Conservation (phyloP, 192 early-diverging fungal species). For the Backusella westeae region DNA sequence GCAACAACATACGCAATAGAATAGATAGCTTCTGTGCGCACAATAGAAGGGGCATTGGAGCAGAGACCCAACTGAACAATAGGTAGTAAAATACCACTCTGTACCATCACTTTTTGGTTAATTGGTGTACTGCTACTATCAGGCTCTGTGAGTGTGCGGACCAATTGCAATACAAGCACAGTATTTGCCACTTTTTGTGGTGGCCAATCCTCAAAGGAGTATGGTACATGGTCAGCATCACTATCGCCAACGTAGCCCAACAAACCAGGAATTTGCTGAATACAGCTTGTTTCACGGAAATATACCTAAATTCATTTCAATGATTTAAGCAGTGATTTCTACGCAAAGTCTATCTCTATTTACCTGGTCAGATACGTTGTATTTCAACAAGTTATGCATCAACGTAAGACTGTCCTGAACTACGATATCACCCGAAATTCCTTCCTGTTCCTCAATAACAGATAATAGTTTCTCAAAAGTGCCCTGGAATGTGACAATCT, state of each 20-base stretch:
- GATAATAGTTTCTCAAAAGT: slow-evolving; percentile 91
- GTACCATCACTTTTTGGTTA: slow-evolving; percentile 91
- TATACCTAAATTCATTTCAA: slow-evolving; percentile 60
- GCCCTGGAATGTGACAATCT: slow-evolving; percentile 98
- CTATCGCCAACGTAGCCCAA: slow-evolving; percentile 52
- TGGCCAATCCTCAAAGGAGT: slow-evolving; percentile 61
- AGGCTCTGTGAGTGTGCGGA: slow-evolving; percentile 86
- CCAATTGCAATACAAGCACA: slow-evolving; percentile 82
- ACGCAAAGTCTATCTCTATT: neutral
- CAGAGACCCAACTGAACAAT: slow-evolving; percentile 79
- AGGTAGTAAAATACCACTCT: slow-evolving; percentile 75
- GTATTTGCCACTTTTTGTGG: slow-evolving; percentile 88
- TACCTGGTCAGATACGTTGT: slow-evolving; percentile 98
- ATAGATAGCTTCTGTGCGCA: slow-evolving; percentile 80
- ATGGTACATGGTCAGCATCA: slow-evolving; percentile 38
- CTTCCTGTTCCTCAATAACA: slow-evolving; percentile 90
- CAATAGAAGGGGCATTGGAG: slow-evolving; percentile 71
- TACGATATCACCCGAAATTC: slow-evolving; percentile 89
- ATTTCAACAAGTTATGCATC: slow-evolving; percentile 87
- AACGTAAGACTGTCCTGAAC: slow-evolving; percentile 96
- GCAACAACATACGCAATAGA: slow-evolving; percentile 85
- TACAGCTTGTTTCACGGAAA: slow-evolving; percentile 95
- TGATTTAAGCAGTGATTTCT: neutral
- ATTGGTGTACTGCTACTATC: slow-evolving; percentile 81
- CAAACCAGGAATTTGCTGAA: slow-evolving; percentile 82